These are phyloP conservation scores for Pseudocercospora vitis DNA, from an alignment of 2,329 filamentous ascomycete species.

Conservation along the genomic window DNA sequence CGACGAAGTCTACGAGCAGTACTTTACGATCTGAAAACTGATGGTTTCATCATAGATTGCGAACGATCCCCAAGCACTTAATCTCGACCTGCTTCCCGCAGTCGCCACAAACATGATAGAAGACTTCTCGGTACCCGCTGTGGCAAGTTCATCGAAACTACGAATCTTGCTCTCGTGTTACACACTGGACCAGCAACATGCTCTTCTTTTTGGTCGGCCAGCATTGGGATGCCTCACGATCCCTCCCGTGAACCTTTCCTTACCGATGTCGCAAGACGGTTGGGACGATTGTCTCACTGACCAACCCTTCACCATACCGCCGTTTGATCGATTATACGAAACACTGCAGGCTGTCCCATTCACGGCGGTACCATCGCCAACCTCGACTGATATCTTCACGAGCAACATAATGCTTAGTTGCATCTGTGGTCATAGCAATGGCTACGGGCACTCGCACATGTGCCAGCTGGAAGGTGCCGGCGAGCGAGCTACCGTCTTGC, in stretches of 20 bases:
- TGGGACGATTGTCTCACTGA: constrained; percentile 39
- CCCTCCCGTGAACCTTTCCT: constrained; percentile 38
- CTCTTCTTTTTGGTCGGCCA: constrained; percentile 30
- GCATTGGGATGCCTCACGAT: constrained; percentile 18
- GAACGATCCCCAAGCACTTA: constrained; percentile 10
- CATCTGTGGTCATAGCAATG: constrained; percentile 18
- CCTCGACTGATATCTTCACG: constrained; percentile 36
- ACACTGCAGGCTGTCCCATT: constrained; percentile 15
- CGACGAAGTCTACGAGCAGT: neutral
- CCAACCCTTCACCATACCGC: neutral
- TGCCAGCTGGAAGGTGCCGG: constrained; percentile 7
- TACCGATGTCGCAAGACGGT: constrained; percentile 37
- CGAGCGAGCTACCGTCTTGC: constrained; percentile 18
- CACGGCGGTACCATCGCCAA: constrained; percentile 6
- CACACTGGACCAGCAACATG: constrained; percentile 45
- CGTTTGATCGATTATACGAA: constrained; percentile 21
- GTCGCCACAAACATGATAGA: neutral
- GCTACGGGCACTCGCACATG: neutral
- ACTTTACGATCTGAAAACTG: too few relatives aligned
- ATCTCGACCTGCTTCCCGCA: neutral
- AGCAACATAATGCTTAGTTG: constrained; percentile 41
- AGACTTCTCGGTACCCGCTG: neutral
- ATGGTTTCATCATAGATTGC: constrained; percentile 6
- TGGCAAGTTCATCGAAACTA: constrained; percentile 17
- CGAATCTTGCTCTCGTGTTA: constrained; percentile 46